Evolutionary conservation across 495 filamentous ascomycete species (phyloP).

Genomic region (Hyaloscypha bicolor): DNA sequence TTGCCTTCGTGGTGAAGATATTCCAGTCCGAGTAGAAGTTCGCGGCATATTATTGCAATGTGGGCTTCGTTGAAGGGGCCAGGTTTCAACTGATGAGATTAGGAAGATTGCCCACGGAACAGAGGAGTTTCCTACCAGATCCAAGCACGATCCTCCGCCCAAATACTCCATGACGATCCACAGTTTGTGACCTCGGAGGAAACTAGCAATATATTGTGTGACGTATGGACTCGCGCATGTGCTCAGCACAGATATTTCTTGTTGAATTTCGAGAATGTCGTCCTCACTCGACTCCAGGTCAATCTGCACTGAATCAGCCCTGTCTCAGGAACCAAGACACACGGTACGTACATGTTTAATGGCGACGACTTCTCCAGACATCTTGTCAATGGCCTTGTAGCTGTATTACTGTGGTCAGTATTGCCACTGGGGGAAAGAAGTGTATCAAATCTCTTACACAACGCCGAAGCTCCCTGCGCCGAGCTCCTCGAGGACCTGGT

Average conservation of each 20-base stretch:
- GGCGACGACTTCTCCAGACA: conserved; percentile 85
- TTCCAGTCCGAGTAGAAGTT: conserved; percentile 86
- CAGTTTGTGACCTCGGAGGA: conserved; percentile 89
- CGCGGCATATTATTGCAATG: conserved; percentile 91
- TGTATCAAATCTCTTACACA: conserved; percentile 43
- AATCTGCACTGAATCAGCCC: conserved; percentile 61
- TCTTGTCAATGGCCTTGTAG: conserved; percentile 89
- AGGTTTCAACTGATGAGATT: conserved; percentile 75
- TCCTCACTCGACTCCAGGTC: conserved; percentile 98
- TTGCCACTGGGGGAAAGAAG: neutral
- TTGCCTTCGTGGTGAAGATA: conserved; percentile 95
- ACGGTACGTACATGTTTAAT: conserved; percentile 76
- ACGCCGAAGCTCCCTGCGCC: conserved; percentile 85
- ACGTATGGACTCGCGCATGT: conserved; percentile 92
- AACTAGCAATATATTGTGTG: conserved; percentile 95
- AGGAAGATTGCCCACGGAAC: conserved; percentile 6
- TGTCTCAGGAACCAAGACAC: conserved; percentile 11
- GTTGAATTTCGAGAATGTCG: conserved; percentile 96
- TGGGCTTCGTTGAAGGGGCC: conserved; percentile 87
- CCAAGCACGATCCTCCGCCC: conserved; percentile 89
- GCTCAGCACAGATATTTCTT: conserved; percentile 93
- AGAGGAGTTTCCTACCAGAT: conserved; percentile 61
- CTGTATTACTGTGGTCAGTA: neutral
- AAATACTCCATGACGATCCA: conserved; percentile 99
- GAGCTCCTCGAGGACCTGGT: conserved; percentile 90